Conservation (phyloP, 352 stramenopile species). For the Phytophthora fragariae region DNA sequence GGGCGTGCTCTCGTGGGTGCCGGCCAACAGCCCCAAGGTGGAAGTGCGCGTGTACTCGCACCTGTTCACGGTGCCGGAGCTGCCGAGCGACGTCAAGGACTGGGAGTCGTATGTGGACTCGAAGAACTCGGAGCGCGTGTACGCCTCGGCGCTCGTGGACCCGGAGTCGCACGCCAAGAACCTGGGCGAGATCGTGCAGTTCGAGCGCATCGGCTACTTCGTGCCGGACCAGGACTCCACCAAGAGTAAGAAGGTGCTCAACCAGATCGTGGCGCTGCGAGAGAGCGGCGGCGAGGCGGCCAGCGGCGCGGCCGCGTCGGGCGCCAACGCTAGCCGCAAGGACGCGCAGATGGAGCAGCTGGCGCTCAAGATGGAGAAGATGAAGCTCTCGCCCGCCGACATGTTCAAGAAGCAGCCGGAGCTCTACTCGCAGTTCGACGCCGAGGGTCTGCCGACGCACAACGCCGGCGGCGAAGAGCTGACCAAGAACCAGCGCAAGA, state of each 20-base stretch:
- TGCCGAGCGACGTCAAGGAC: conserved; percentile 68
- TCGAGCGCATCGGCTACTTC: conserved; percentile 99
- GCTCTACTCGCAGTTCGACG: conserved; percentile 79
- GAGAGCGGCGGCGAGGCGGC: conserved; percentile 68
- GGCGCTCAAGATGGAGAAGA: conserved; percentile 94
- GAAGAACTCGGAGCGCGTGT: conserved; percentile 82
- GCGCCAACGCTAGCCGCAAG: conserved; percentile 76
- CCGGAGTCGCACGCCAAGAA: conserved; percentile 65
- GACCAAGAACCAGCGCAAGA: conserved; percentile 87
- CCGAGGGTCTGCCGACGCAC: conserved; percentile 80
- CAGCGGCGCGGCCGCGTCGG: conserved; percentile 20
- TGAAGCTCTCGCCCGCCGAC: conserved; percentile 87
- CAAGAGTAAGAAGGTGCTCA: conserved; percentile 93
- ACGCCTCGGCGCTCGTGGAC: conserved; percentile 92
- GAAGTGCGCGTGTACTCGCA: conserved; percentile 98
- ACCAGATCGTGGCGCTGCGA: conserved; percentile 96
- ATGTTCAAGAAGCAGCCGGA: conserved; percentile 81
- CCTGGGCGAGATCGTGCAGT: conserved; percentile 92
- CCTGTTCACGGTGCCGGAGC: conserved; percentile 95
- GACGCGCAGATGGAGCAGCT: conserved; percentile 84
- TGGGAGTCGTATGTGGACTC: conserved; percentile 90
- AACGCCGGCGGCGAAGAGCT: conserved; percentile 61
- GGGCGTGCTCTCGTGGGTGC: conserved; percentile 97
- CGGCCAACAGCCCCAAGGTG: conserved; percentile 69
- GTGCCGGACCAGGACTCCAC: conserved; percentile 96